Evolutionary conservation across 495 filamentous ascomycete species (phyloP), one percentile per base, ranked within the genome.

Genomic region (Friedmanniomyces simplex): DNA sequence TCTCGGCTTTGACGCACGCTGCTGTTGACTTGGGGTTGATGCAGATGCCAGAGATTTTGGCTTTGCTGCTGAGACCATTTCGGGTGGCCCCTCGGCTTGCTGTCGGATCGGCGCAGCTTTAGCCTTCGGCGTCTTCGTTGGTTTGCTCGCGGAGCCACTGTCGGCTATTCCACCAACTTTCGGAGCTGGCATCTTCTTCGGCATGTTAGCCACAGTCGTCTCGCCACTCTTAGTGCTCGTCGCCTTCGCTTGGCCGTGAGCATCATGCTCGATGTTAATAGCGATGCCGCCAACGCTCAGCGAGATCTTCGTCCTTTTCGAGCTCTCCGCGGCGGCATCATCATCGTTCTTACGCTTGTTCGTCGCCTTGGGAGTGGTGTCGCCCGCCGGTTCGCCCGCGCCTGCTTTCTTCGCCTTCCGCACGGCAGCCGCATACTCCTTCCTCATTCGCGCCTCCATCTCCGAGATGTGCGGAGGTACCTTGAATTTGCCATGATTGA

Each of bases 391-490:
- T 10, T 51, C 46, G 30, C 65, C 30, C 7, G 24, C 55, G 21
- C 28, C 30, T 1, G 47, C 37, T 26, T 56, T 51, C 55, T 74
- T 79, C 12, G 71, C 69, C 60, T 75, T 77, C 21, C 70, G 68
- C 26, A 77, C 73, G 8, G 68, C 69, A 54, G 72, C 73, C 6
- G 66, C 62, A 68, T 73, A 81, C 30, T 81, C 73, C 53, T 75
- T 79, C 70, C 73, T 79, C 63, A 82, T 60, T 30, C 75, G 73
- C n/a, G 65, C 42, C 66, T 82, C 79, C 20, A 81, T 39, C 54
- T 67, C 71, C 54, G 47, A 41, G 25, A 80, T 68, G 32, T 68
- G 57, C 5, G 60, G 21, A 2, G 79, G 79, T 7, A 82, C 72
- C 1, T 61, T 60, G 0, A 83, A 55, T 10, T 66, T 71, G 7